A percentile compares a stretch with the other conserved stretches of the same genome.
Conservation (phyloP, 352 stramenopile genomes). For the Phytophthora pinifolia region DNA sequence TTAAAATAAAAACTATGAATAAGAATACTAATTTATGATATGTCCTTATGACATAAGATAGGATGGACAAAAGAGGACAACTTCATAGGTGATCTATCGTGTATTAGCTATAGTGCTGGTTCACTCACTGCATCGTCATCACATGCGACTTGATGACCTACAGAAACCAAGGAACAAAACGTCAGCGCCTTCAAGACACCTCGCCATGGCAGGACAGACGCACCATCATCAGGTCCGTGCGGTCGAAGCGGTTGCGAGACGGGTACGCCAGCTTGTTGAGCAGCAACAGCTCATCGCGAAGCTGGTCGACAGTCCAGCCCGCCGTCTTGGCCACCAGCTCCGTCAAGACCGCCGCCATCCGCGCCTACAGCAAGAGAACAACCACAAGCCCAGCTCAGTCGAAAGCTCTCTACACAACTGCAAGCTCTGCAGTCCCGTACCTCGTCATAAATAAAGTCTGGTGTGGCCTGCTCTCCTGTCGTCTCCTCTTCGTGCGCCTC, state of each 20-base stretch:
- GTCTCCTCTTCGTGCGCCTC: slow-evolving; percentile 14
- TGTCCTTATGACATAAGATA: slow-evolving; percentile 1
- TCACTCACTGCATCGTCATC: slow-evolving; percentile 19
- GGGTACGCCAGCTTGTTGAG: slow-evolving; percentile 75
- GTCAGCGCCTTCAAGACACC: slow-evolving; percentile 4
- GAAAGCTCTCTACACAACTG: not conserved
- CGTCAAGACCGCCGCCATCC: slow-evolving; percentile 52
- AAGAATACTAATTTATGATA: not conserved
- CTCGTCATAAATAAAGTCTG: slow-evolving; percentile 84
- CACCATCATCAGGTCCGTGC: slow-evolving; percentile 69
- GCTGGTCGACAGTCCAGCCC: slow-evolving; percentile 69
- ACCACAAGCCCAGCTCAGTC: slow-evolving; percentile 3
- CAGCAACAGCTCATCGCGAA: slow-evolving; percentile 66
- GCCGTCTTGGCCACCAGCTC: slow-evolving; percentile 58
- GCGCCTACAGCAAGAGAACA: slow-evolving; percentile 30
- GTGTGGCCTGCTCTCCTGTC: slow-evolving; percentile 23
- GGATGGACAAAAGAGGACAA: not conserved
- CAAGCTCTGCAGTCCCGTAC: slow-evolving; percentile 30
- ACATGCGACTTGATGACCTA: slow-evolving; percentile 35
- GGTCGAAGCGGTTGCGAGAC: slow-evolving; percentile 63
- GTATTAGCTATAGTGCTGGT: slow-evolving; percentile 4
- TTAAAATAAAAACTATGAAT: not conserved
- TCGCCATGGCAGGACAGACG: not conserved
- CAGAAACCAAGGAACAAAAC: not conserved
- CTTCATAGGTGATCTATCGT: slow-evolving; percentile 6